Evolutionary conservation across 2,329 filamentous ascomycete species (phyloP).

Genomic region (Beauveria scarabaeidicola): DNA sequence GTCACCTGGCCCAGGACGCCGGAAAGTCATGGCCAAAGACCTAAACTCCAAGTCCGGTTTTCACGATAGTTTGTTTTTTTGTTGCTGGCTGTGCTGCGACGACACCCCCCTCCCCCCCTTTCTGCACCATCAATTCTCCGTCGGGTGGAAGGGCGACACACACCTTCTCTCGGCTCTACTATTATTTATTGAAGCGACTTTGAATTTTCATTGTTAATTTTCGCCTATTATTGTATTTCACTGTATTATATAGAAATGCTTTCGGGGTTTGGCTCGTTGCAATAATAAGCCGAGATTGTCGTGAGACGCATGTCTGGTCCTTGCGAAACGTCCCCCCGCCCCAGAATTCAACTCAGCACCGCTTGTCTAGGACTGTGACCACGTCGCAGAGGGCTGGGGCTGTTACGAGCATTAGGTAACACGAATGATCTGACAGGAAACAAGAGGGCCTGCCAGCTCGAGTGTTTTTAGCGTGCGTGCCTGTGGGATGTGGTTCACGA

Average conservation of each 20-base stretch:
- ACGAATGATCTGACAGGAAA: not conserved
- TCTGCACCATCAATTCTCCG: not conserved
- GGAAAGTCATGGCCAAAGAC: constrained; percentile 3
- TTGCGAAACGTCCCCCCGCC: not conserved
- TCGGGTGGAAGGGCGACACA: not conserved
- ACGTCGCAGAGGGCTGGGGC: not conserved
- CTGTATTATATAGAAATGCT: not conserved
- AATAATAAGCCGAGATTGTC: not conserved
- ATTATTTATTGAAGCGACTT: not conserved
- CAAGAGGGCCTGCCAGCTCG: not conserved
- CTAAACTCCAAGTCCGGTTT: constrained; percentile 9
- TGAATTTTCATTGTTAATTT: not conserved
- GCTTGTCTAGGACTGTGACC: not conserved
- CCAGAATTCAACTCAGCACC: not conserved
- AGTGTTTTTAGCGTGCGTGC: not conserved
- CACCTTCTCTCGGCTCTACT: not conserved
- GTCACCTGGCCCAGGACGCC: constrained; percentile 7
- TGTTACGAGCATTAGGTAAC: constrained; percentile 1
- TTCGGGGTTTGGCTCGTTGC: not conserved
- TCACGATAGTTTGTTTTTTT: constrained; percentile 9
- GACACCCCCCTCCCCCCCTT: not conserved
- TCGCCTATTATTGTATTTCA: not conserved
- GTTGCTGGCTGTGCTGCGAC: not conserved
- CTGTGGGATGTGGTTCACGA: not conserved
- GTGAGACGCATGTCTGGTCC: not conserved